Percentiles rank a stretch among this genome's conserved stretches.
Evolutionary conservation across 2,329 filamentous ascomycete species (phyloP).

Genomic region (Verticillium isaacii): DNA sequence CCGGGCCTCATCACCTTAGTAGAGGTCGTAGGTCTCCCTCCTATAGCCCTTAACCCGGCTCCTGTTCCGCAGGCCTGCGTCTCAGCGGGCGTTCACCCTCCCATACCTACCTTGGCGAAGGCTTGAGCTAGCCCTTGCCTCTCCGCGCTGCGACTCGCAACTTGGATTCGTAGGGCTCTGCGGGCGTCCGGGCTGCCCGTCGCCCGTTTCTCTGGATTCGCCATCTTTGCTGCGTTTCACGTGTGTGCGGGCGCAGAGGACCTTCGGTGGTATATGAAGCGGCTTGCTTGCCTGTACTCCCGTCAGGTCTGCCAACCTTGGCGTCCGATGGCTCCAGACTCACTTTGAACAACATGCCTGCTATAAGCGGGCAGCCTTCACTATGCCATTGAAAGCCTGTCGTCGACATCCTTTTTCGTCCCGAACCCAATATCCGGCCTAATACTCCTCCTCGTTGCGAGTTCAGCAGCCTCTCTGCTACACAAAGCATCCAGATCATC

Average conservation of each 20-base stretch:
- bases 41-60: conserved; percentile 3
- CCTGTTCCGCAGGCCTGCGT: conserved; percentile 8
- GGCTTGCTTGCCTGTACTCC: neutral
- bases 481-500: too few relatives aligned
- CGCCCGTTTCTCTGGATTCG: neutral
- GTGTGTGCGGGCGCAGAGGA: conserved; percentile 10
- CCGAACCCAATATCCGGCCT: too few relatives aligned
- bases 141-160: neutral
- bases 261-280: neutral
- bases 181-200: neutral
- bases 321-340: too few relatives aligned
- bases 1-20: conserved; percentile 1
- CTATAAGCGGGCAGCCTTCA: too few relatives aligned
- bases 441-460: too few relatives aligned
- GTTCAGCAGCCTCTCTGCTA: too few relatives aligned
- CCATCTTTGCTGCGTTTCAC: neutral
- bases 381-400: too few relatives aligned
- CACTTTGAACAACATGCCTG: too few relatives aligned
- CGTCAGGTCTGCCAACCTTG: too few relatives aligned
- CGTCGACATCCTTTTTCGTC: too few relatives aligned
- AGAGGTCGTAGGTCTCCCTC: neutral
- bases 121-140: neutral
- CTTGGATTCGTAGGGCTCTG: neutral
- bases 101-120: conserved; percentile 2
- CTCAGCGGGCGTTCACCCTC: conserved; percentile 10